Evolutionary conservation across 805 yeast genomes (phyloP).

Genomic region (Wickerhamomyces xylosicus): DNA sequence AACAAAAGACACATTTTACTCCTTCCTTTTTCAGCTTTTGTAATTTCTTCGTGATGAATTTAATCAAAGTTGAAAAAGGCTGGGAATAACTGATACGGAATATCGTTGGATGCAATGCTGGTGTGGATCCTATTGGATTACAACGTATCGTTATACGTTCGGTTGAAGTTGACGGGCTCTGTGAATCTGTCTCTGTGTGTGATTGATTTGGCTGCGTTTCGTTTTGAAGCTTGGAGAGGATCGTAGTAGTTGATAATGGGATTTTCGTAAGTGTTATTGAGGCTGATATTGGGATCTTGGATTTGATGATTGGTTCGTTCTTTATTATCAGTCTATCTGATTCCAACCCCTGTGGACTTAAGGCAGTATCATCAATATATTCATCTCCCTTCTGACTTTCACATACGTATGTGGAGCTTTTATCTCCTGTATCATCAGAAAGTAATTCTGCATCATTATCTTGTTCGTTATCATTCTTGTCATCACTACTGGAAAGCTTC

Average conservation of each 20-base stretch:
- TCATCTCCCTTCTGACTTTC: no score
- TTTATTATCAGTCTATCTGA: constrained; percentile 6
- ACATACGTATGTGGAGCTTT: background rate
- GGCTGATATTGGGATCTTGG: constrained; percentile 15
- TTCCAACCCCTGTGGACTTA: no score
- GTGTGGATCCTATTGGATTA: constrained; percentile 51
- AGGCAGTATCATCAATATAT: no score
- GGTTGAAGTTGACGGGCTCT: background rate
- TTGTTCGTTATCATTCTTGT: no score
- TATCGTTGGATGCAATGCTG: constrained; percentile 36
- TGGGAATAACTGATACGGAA: constrained; percentile 39
- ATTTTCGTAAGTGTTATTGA: constrained; percentile 14
- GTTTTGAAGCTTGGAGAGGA: constrained; percentile 8
- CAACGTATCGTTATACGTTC: constrained; percentile 35
- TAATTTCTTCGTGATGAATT: constrained; percentile 33
- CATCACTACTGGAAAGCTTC: background rate
- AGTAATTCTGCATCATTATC: background rate
- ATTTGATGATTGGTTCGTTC: constrained; percentile 10
- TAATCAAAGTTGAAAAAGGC: constrained; percentile 33
- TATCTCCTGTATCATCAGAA: background rate
- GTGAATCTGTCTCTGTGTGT: background rate
- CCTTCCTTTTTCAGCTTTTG: constrained; percentile 11
- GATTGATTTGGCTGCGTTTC: constrained; percentile 4
- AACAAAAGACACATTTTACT: constrained; percentile 24
- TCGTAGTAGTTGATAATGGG: constrained; percentile 12